phyloP scores from a whole-genome alignment of 768 basidiomycete species.

The Lepiota venenata region DNA sequence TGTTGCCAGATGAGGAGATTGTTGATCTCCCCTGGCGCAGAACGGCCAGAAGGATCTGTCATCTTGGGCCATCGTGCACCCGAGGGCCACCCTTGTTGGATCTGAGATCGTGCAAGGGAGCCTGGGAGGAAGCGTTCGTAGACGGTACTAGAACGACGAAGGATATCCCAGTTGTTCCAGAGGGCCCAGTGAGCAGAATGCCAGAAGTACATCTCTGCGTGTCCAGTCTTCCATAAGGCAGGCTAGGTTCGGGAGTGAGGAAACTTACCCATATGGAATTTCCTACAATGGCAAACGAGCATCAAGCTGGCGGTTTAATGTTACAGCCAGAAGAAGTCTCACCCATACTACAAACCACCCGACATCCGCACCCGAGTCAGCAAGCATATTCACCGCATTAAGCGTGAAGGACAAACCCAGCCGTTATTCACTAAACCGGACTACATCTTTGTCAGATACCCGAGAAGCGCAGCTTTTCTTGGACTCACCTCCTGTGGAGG shows the following conservation, averaged over 20 bases:
- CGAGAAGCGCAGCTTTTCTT: not conserved
- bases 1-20: constrained; percentile 64
- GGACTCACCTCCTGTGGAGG: constrained; percentile 54
- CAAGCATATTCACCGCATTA: not conserved
- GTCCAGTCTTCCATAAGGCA: not conserved
- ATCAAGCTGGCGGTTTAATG: not conserved
- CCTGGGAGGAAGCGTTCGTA: constrained; percentile 46
- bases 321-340: constrained; percentile 9
- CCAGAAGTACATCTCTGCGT: constrained; percentile 53
- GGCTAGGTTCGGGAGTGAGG: not conserved
- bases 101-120: constrained; percentile 44
- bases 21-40: constrained; percentile 58
- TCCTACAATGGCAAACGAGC: constrained; percentile 29
- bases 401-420: constrained; percentile 38
- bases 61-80: constrained; percentile 67
- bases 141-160: constrained; percentile 38
- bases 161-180: constrained; percentile 58
- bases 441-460: constrained; percentile 21
- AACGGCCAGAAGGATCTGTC: constrained; percentile 58
- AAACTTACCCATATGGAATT: constrained; percentile 52
- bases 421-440: constrained; percentile 54
- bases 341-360: constrained; percentile 31
- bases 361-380: not conserved
- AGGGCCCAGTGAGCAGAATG: constrained; percentile 57
- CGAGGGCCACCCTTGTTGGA: constrained; percentile 46